phyloP scores from a whole-genome alignment of 768 basidiomycete species.

The Pleurotus giganteus region DNA sequence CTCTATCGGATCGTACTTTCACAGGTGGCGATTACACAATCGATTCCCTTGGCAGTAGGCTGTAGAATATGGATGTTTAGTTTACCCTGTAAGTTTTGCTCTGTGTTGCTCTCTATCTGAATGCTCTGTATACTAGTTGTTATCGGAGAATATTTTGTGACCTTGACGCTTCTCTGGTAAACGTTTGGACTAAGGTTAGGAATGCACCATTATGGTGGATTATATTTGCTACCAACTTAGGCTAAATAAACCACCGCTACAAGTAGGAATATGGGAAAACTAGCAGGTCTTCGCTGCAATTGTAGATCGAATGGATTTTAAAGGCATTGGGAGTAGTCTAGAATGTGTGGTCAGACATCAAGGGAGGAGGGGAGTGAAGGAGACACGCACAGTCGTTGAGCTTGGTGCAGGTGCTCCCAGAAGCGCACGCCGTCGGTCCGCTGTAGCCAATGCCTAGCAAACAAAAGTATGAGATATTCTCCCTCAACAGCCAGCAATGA shows the following conservation, averaged over 20 bases:
- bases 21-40: not conserved
- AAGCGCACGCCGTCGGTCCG: conserved; percentile 38
- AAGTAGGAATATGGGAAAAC: not conserved
- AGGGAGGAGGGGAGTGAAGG: not conserved
- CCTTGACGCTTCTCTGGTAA: too few species aligned
- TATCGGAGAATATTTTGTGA: too few species aligned
- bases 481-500: not conserved
- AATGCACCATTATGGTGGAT: too few species aligned
- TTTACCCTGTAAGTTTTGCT: too few species aligned
- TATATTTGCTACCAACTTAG: too few species aligned
- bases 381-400: conserved; percentile 38
- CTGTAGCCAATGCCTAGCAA: conserved; percentile 32
- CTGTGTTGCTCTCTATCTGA: too few species aligned
- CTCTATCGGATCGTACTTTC: not conserved
- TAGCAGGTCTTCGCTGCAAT: not conserved
- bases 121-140: too few species aligned
- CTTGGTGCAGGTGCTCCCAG: conserved; percentile 33
- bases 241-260: not conserved
- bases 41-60: not conserved
- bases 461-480: too few species aligned
- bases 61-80: too few species aligned
- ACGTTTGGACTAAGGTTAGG: too few species aligned
- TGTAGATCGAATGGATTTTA: not conserved
- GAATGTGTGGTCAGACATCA: not conserved
- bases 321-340: conserved; percentile 4